Evolutionary conservation across 768 basidiomycete species (phyloP).

Genomic region (Lyophyllum decastes): DNA sequence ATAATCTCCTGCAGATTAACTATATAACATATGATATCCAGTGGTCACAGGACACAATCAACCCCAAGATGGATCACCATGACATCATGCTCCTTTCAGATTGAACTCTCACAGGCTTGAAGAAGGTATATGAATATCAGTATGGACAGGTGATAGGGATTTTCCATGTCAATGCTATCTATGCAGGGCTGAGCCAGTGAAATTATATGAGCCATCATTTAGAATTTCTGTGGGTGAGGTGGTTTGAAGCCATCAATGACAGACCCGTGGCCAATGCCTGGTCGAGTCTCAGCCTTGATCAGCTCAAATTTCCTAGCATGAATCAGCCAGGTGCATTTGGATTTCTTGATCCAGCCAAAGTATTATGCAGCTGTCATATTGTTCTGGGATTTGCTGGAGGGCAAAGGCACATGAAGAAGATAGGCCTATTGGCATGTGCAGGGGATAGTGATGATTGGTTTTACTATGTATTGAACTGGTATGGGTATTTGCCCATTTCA

Average conservation of each 20-base stretch:
- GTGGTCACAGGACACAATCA: slow-evolving; percentile 41
- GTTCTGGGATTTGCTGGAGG: background rate
- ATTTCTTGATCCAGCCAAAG: background rate
- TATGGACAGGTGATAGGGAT: slow-evolving; percentile 35
- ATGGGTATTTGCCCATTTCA: too few species aligned
- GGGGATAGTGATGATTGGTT: background rate
- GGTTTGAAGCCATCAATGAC: background rate
- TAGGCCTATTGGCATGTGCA: background rate
- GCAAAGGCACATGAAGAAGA: background rate
- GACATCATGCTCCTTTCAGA: slow-evolving; percentile 38
- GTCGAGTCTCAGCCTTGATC: background rate
- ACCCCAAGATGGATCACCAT: slow-evolving; percentile 29
- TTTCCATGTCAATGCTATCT: slow-evolving; percentile 17
- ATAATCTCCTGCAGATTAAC: slow-evolving; percentile 35
- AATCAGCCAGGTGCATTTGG: background rate
- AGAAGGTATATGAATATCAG: too few species aligned
- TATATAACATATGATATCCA: slow-evolving; percentile 45
- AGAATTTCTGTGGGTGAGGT: slow-evolving; percentile 30
- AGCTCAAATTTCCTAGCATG: background rate
- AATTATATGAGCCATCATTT: slow-evolving; percentile 3
- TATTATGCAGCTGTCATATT: background rate
- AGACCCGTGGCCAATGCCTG: too few species aligned
- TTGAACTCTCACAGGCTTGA: too few species aligned
- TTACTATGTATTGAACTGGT: background rate
- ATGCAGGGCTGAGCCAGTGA: background rate